Base-by-base conservation (phyloP, 1,139 yeast species). In the Saccharomyces hybrid region DNA sequence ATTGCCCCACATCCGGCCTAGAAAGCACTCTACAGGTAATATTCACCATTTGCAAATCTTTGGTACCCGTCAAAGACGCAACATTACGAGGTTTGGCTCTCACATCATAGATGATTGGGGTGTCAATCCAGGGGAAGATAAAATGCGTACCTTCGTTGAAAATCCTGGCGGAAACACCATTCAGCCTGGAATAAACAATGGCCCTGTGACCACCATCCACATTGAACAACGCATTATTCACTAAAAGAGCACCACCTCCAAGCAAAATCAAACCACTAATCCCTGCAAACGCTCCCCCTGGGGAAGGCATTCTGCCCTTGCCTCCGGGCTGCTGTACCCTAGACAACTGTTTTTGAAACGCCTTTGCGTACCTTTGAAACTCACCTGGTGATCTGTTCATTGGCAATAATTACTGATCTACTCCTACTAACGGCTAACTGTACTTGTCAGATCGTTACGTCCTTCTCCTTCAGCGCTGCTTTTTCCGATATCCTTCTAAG, bases 131-230 rank as follows among this genome's bases (percentile, higher is more conserved):
- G 46, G 99, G 99, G 60, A 93, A 73, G 55, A 90, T 84, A 62
- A 93, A 78, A 72, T 93, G 99, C 2, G 99, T 93, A 63, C 99
- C 99, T 77, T 93, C 99, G 50, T 82, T 82, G 70, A 85, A 89
- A 60, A 93, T 89, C 57, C 77, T 79, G n/a, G 91, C 83, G 67
- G 84, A 88, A 52, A 93, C 84, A 70, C 99, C 99, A 52, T 83
- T 80, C 48, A 90, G 56, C 69, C 99, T 84, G 38, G 96, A 89
- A 72, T 93, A 93, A 47, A 93, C 81, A 65, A 93, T 90, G 29
- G 97, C 99, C 70, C 99, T 81, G 73, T 93, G 98, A 73, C 99
- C 99, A 81, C 99, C 99, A 71, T 93, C 98, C 56, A 93, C 99
- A 56, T 90, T 91, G 76, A 89, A 91, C 55, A 91, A 78, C 2